Evolutionary conservation across 2,329 filamentous ascomycete species (phyloP), one percentile per base, ranked within the genome.

Genomic region (Geosmithia putterillii): DNA sequence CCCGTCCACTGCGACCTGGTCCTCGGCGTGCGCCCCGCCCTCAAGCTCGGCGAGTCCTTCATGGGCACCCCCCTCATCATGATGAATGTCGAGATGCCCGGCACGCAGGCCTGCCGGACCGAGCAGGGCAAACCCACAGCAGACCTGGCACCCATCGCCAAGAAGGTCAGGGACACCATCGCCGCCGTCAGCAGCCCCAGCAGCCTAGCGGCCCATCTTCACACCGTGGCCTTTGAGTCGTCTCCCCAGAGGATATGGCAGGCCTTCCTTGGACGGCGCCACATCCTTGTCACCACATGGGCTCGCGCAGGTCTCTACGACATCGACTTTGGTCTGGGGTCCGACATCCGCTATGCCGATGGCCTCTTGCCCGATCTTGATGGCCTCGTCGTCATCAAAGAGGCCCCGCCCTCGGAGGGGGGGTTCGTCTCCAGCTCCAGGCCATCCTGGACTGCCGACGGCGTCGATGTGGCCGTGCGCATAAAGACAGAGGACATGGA

Each of bases 161-260:
- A n/a, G 7, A 15, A 18, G 14, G 34, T 36, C 17, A 15, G 34
- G 14, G 15, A n/a, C 14, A 36, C 34, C 34, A 36, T 36, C 17
- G 7, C 34, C 42, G 52, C 19, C 3, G 43, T 54, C 1, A 38
- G 43, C 1, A 8, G 47, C 0, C 41, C 35, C 1, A 32, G n/a
- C 0, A 47, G 45, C 1, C 15, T 56, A 8, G 44, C 47, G 1
- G 45, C 49, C 0, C 48, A 52, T 41, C 41, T 56, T 1, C 47
- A 56, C 23, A 42, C 42, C 1, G 17, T 55, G 2, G 49, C 52
- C 0, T 53, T 49, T 5, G 53, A 55, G 37, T 49, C 46, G 32
- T 49, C 54, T 1, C 54, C 54, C 10, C 54, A 56, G 12, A 46
- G 51, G 1, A 47, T 55, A 39, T 56, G 54, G 54, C 54, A 55